Evolutionary conservation across 2,329 filamentous ascomycete species (phyloP), one percentile per base, ranked within the genome.

Genomic region (Monosporascus sp.): DNA sequence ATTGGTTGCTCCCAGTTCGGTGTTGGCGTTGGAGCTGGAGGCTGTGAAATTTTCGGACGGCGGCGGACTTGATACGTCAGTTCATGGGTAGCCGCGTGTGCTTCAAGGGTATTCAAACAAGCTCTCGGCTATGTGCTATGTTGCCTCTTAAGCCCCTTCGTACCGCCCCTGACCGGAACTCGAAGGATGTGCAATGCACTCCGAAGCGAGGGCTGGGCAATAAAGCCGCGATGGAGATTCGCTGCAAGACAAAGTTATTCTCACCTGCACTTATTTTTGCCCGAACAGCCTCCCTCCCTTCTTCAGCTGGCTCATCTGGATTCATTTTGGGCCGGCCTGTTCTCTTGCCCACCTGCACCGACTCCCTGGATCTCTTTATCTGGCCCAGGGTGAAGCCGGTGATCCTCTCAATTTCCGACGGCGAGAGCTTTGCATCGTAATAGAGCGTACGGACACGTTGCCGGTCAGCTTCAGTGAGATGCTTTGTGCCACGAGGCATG

Each of bases 341-440:
- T 35, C 46, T 27, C 35, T 25, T 44, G 17, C 49, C 48, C 7
- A 50, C 49, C 8, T 47, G 39, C 41, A 18, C 17, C 24, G 18
- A 22, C 43, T 48, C 45, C 14, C 51, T 53, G n/a, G 55, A 48
- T 8, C 41, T 48, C 35, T 53, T 50, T 35, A 57, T 54, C 27
- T 57, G 50, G n/a, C 31, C 48, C 20, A 48, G 48, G 2, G 50
- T 52, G 43, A 50, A 57, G 36, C 50, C 49, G 6, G 50, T 52
- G 25, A 50, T 43, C 3, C 15, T 52, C 8, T 38, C 36, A 17
- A 57, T 54, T 46, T 53, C 36, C 9, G 20, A 24, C 49, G 43
- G 46, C 27, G 41, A 49, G 18, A 49, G 44, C 20, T 36, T n/a
- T 25, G 43, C 52, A 46, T 56, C 54, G 31, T 36, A 54, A 22